Conservation (phyloP, 768 basidiomycete genomes). For the Glaciozyma antarctica region DNA sequence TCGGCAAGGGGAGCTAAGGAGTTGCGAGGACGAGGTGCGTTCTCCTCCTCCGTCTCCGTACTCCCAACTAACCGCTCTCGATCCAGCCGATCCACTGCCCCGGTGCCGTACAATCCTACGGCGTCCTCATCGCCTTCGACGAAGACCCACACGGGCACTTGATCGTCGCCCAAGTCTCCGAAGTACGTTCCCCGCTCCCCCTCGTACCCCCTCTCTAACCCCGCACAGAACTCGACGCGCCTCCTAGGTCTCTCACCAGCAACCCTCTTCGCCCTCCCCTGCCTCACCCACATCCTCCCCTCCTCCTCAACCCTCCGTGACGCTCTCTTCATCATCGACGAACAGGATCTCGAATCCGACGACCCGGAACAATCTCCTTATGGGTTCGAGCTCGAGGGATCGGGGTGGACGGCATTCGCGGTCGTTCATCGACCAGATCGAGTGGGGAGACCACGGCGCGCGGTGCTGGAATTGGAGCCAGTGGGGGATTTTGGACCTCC, state of each 20-base stretch:
- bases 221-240: slow-evolving; percentile 58
- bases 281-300: slow-evolving; percentile 61
- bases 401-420: slow-evolving; percentile 55
- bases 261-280: slow-evolving; percentile 61
- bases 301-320: slow-evolving; percentile 64
- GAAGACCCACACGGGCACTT: slow-evolving; percentile 52
- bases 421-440: slow-evolving; percentile 50
- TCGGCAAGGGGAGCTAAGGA: slow-evolving; percentile 54
- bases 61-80: neutral
- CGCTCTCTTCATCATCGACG: slow-evolving; percentile 58
- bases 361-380: slow-evolving; percentile 45
- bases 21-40: slow-evolving; percentile 68
- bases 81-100: slow-evolving; percentile 66
- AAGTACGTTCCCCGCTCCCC: slow-evolving; percentile 44
- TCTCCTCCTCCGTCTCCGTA: neutral
- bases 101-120: slow-evolving; percentile 72
- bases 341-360: slow-evolving; percentile 43
- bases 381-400: slow-evolving; percentile 47
- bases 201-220: neutral
- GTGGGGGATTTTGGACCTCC: slow-evolving; percentile 41
- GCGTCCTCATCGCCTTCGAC: slow-evolving; percentile 64
- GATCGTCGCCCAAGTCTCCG: slow-evolving; percentile 65
- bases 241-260: slow-evolving; percentile 63
- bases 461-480: slow-evolving; percentile 67
- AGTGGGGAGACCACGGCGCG: slow-evolving; percentile 12